Percentiles rank a stretch among this genome's conserved stretches.
Conservation (phyloP, 1,284 basidiomycete species). For the Ganoderma meredithae region DNA sequence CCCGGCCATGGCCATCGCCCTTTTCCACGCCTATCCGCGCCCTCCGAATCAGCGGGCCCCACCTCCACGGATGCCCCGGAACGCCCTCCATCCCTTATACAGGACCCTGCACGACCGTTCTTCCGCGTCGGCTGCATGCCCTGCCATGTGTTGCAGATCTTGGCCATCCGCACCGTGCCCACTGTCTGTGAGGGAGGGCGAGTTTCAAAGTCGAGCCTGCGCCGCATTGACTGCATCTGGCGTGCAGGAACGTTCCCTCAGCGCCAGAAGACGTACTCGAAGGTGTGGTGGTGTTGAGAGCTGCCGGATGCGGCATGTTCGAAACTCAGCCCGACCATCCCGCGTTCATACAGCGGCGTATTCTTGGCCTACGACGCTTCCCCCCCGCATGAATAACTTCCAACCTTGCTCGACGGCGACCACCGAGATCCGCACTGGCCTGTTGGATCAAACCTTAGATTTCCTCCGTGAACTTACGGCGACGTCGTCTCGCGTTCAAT, state of each 20-base stretch:
- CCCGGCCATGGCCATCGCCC: conserved; percentile 8
- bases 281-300: conserved; percentile 8
- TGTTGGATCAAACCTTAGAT: conserved; percentile 21
- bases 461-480: conserved; percentile 17
- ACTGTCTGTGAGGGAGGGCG: neutral
- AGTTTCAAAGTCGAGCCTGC: conserved; percentile 10
- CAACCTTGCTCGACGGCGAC: conserved; percentile 25
- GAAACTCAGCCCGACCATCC: conserved; percentile 20
- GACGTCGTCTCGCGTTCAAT: neutral
- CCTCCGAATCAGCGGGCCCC: conserved; percentile 11
- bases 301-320: conserved; percentile 14
- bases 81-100: conserved; percentile 1
- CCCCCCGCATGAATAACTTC: conserved; percentile 20
- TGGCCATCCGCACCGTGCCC: neutral
- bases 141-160: conserved; percentile 12
- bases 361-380: conserved; percentile 20
- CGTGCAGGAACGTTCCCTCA: conserved; percentile 11
- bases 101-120: conserved; percentile 14
- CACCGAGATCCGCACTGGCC: conserved; percentile 18
- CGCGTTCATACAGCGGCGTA: conserved; percentile 25
- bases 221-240: conserved; percentile 14
- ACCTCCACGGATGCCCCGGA: conserved; percentile 11
- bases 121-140: conserved; percentile 3
- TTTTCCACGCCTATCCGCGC: conserved; percentile 11
- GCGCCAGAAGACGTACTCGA: conserved; percentile 8